These are phyloP conservation scores for Tetracladium maxilliforme DNA, from an alignment of 2,329 filamentous ascomycete genomes.

Conservation along the genomic window DNA sequence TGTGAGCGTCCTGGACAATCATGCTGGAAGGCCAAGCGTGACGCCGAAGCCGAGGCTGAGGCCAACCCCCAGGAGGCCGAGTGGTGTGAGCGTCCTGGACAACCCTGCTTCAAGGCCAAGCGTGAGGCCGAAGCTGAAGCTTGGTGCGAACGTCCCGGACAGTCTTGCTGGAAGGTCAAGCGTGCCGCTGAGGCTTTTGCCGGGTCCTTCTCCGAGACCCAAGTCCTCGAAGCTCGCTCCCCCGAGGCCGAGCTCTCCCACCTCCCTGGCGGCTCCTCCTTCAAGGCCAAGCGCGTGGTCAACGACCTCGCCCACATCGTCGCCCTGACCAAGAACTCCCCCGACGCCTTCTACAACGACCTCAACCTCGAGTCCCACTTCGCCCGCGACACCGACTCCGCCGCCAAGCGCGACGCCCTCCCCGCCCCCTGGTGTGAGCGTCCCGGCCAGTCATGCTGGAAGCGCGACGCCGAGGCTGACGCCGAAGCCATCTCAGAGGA, in stretches of 20 bases:
- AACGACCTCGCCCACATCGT: constrained; percentile 21
- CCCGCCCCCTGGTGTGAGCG: constrained; percentile 1
- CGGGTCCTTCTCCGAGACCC: constrained; percentile 15
- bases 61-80: too few relatives aligned
- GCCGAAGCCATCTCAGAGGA: constrained; percentile 6
- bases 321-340: constrained; percentile 14
- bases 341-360: constrained; percentile 15
- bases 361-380: constrained; percentile 15
- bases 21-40: constrained; percentile 11
- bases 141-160: too few relatives aligned
- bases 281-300: constrained; percentile 21
- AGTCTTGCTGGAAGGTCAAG: constrained; percentile 7
- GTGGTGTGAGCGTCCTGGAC: constrained; percentile 5
- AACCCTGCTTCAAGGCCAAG: constrained; percentile 11
- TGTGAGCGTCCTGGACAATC: constrained; percentile 5
- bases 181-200: constrained; percentile 8
- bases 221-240: constrained; percentile 11
- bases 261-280: constrained; percentile 19
- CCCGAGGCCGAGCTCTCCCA: constrained; percentile 14
- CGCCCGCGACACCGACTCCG: constrained; percentile 6
- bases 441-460: constrained; percentile 2
- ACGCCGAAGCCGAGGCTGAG: constrained; percentile 9
- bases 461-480: constrained; percentile 9
- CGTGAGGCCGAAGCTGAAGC: constrained; percentile 7
- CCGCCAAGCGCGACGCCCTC: constrained; percentile 5